Conservation (phyloP, 192 early-diverging fungal genomes). For the Coemansia sp. region DNA sequence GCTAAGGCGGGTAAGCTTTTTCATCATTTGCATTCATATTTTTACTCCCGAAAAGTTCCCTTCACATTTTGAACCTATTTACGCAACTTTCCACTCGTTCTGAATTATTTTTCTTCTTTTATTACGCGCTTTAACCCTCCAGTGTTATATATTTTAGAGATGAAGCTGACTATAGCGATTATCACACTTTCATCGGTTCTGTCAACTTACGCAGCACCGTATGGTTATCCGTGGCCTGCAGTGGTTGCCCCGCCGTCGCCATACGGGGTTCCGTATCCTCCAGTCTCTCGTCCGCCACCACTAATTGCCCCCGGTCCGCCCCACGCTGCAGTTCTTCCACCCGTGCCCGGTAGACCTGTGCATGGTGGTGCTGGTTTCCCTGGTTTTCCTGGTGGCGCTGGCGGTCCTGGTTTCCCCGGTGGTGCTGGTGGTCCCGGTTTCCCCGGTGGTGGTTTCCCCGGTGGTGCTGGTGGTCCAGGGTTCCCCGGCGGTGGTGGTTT, state of each 20-base stretch:
- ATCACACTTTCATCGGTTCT: slow-evolving; percentile 26
- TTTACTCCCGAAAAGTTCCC: not conserved
- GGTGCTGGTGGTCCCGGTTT: slow-evolving; percentile 6
- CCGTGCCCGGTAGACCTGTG: slow-evolving; percentile 4
- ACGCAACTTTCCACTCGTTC: not conserved
- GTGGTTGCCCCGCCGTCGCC: slow-evolving; percentile 23
- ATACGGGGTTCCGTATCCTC: slow-evolving; percentile 5
- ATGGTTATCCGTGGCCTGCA: slow-evolving; percentile 26
- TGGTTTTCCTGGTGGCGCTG: slow-evolving; percentile 10
- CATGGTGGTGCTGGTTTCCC: slow-evolving; percentile 9
- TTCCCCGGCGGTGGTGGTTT: slow-evolving; percentile 11
- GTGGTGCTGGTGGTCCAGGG: not conserved
- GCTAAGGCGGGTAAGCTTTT: no score
- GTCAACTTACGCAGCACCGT: slow-evolving; percentile 13
- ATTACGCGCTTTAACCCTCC: not conserved
- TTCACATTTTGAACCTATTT: not conserved
- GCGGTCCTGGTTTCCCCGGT: slow-evolving; percentile 14
- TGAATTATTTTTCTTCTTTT: not conserved
- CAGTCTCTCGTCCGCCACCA: slow-evolving; percentile 9
- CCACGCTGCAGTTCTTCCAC: not conserved
- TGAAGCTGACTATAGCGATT: slow-evolving; percentile 45
- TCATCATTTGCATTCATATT: not conserved
- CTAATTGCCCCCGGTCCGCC: slow-evolving; percentile 19
- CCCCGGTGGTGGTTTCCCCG: slow-evolving; percentile 23
- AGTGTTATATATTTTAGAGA: slow-evolving; percentile 8